A percentile compares a stretch with the other conserved stretches of the same genome.
Evolutionary conservation across 1,284 basidiomycete species (phyloP).

Genomic region (Agroathelia rolfsii): DNA sequence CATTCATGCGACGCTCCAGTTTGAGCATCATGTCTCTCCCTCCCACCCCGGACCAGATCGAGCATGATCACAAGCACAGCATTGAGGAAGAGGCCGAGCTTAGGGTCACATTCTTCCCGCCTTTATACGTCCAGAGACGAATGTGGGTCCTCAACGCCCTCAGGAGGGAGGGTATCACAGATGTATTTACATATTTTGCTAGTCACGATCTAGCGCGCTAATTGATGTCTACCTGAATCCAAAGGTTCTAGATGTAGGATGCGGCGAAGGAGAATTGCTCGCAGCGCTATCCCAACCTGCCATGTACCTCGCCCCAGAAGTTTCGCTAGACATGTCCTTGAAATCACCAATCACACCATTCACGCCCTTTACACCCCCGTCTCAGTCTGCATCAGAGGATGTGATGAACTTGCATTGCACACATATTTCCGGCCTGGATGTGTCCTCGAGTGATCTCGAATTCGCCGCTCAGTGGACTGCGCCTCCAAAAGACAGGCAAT

Average conservation of each 20-base stretch:
- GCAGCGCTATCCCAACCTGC: constrained; percentile 58
- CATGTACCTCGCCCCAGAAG: constrained; percentile 33
- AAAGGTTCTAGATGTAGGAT: constrained; percentile 73
- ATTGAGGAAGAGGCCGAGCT: too few relatives aligned
- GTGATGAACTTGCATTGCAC: constrained; percentile 54
- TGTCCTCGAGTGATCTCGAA: constrained; percentile 39
- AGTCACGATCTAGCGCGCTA: constrained; percentile 1
- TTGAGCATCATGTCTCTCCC: too few relatives aligned
- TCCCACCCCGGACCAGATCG: too few relatives aligned
- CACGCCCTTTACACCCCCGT: constrained; percentile 25
- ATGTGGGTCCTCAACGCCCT: constrained; percentile 63
- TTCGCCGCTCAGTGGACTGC: constrained; percentile 39
- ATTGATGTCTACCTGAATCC: constrained; percentile 6
- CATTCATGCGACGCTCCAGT: too few relatives aligned
- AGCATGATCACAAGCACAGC: too few relatives aligned
- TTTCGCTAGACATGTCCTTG: constrained; percentile 9
- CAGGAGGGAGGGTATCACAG: constrained; percentile 44
- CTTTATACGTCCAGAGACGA: constrained; percentile 57
- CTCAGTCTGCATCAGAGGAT: constrained; percentile 38
- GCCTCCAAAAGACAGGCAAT: constrained; percentile 17
- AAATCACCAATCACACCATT: constrained; percentile 13
- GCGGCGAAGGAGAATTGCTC: constrained; percentile 71
- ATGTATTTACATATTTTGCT: constrained; percentile 27
- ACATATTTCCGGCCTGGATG: constrained; percentile 60
- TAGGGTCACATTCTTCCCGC: constrained; percentile 65